These are phyloP conservation scores for Phenoliferia sp. DNA, from an alignment of 1,284 basidiomycete species.

Conservation along the genomic window DNA sequence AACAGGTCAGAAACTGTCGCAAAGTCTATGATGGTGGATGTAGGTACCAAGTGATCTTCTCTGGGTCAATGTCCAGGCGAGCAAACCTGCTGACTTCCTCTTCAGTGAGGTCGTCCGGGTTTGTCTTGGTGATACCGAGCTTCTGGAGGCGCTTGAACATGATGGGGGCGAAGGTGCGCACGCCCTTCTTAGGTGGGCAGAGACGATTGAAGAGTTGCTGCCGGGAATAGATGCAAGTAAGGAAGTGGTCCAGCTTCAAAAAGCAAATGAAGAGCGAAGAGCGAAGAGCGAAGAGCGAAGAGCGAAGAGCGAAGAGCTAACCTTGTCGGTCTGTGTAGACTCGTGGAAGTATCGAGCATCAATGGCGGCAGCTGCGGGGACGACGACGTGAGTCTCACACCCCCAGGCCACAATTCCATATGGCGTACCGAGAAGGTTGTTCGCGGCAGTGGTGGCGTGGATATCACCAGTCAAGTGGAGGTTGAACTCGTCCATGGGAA, in stretches of 20 bases:
- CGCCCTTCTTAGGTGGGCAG: conserved; percentile 89
- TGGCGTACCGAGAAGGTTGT: conserved; percentile 78
- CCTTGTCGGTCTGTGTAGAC: conserved; percentile 90
- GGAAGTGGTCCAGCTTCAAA: too few relatives aligned
- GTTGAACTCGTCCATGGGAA: conserved; percentile 60
- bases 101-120: conserved; percentile 85
- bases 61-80: conserved; percentile 83
- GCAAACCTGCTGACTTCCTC: conserved; percentile 89
- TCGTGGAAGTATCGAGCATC: conserved; percentile 99
- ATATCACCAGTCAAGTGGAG: conserved; percentile 97
- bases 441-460: conserved; percentile 94
- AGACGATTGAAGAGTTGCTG: conserved; percentile 84
- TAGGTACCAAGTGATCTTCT: conserved; percentile 79
- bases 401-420: background rate
- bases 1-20: background rate
- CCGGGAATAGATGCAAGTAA: too few relatives aligned
- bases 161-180: conserved; percentile 87
- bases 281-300: background rate
- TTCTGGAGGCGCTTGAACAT: conserved; percentile 95
- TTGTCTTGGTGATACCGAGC: conserved; percentile 90
- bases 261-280: background rate
- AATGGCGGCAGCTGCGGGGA: conserved; percentile 64
- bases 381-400: conserved; percentile 44
- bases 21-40: background rate
- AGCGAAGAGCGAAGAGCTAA: conserved; percentile 32